Base-by-base conservation (phyloP, 129 eudicot species). In the Dittrichia graveolens region DNA sequence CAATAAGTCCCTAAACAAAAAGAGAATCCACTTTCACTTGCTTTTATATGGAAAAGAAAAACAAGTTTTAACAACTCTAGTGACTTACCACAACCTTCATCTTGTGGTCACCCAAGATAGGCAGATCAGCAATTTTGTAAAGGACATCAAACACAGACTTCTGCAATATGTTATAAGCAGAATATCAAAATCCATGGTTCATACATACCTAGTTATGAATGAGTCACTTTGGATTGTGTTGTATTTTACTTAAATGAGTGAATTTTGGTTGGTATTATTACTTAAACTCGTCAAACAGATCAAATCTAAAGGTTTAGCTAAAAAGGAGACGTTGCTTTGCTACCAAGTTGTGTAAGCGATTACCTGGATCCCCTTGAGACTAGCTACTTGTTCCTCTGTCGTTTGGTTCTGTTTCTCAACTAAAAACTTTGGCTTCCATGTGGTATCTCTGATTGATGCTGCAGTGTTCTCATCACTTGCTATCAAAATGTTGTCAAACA, bases 401-500 rank as follows among this genome's bases (percentile, higher is more conserved):
- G 75, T 87, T 57, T 82, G 86, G 48, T 87, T 90, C 69, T 80
- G 91, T 45, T 90, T 90, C 75, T 94, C 98, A 2, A 80, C 84
- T 40, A 77, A 84, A 65, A 84, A 87, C 78, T 94, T 94, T 3
- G 96, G 95, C 80, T 84, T 94, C 98, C 98, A 94, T 1, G 83
- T 79, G 38, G 85, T 82, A 58, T 76, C 85, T 65, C 96, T 83
- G 56, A 78, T 74, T 4, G 85, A 59, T 56, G 78, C 96, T 11
- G 98, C 98, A 16, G 72, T 85, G 47, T 83, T 82, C 78, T 90
- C 97, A 48, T 85, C 88, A 45, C 73, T 82, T 6, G 98, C 78
- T 65, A 94, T 88, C 86, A 94, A 73, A 67, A 94, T 80, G 65
- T 90, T 94, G 79, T 90, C 97, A 48, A 90, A 94, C 86, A 94